These are phyloP conservation scores for Trypanosoma cruzi DNA, from an alignment of 208 protist genomes.

Conservation along the genomic window DNA sequence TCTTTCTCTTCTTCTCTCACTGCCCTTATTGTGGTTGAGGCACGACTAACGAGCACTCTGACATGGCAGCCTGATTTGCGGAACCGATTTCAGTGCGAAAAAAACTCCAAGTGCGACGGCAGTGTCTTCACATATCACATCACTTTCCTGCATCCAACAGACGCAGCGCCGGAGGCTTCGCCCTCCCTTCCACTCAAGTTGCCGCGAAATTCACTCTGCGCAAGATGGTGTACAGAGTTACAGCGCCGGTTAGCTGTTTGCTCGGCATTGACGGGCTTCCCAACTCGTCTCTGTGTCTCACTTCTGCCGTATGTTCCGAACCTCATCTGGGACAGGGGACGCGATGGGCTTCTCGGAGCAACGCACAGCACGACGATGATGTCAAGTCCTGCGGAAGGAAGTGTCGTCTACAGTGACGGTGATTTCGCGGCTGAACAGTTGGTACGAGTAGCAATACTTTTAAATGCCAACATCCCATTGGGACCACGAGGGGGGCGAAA, in stretches of 20 bases:
- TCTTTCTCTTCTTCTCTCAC: neutral
- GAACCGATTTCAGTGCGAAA: neutral
- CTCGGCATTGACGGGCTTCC: slow-evolving; percentile 32
- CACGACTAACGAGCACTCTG: slow-evolving; percentile 16
- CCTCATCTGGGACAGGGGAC: slow-evolving; percentile 47
- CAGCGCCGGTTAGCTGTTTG: slow-evolving; percentile 58
- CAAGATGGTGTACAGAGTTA: slow-evolving; percentile 59
- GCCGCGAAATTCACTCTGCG: slow-evolving; percentile 25
- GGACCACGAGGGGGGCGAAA: slow-evolving; percentile 8
- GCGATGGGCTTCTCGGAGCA: slow-evolving; percentile 66
- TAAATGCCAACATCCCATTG: slow-evolving; percentile 58
- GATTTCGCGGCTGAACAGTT: neutral
- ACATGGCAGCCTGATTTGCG: slow-evolving; percentile 8
- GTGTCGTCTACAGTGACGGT: neutral
- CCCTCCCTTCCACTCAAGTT: neutral
- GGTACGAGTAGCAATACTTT: slow-evolving; percentile 37
- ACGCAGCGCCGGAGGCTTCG: too few relatives aligned
- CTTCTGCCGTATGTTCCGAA: slow-evolving; percentile 49
- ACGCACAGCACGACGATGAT: slow-evolving; percentile 31
- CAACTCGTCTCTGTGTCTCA: slow-evolving; percentile 28
- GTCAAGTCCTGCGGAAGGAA: neutral
- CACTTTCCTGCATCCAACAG: slow-evolving; percentile 10
- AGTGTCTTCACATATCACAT: slow-evolving; percentile 25
- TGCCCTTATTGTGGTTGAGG: slow-evolving; percentile 15
- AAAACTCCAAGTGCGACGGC: neutral